Evolutionary conservation across 108 stramenopile species (phyloP).

Genomic region (Cyclotella baltica): DNA sequence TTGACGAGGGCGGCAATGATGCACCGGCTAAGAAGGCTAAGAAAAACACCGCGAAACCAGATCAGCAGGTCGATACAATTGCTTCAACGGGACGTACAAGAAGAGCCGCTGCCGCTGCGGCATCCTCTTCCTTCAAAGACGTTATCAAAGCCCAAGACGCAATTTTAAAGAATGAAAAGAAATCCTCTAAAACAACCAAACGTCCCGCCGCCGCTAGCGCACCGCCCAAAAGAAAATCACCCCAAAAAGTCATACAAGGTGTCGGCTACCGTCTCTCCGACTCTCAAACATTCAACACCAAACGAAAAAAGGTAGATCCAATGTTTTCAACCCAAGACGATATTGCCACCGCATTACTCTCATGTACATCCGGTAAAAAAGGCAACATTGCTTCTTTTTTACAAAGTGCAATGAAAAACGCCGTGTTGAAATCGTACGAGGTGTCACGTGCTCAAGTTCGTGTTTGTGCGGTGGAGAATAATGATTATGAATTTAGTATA

Average conservation of each 20-base stretch:
- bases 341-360: constrained; percentile 68
- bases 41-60: neutral
- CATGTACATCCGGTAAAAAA: constrained; percentile 47
- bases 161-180: constrained; percentile 42
- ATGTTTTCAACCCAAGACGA: constrained; percentile 62
- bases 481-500: constrained; percentile 47
- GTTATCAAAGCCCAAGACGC: constrained; percentile 74
- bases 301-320: neutral
- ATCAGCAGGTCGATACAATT: neutral
- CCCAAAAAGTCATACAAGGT: constrained; percentile 39
- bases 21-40: constrained; percentile 4
- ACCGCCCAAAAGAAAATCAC: constrained; percentile 11
- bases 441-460: constrained; percentile 72
- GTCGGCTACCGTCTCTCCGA: constrained; percentile 52
- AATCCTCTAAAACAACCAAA: constrained; percentile 8
- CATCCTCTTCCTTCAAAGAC: constrained; percentile 62
- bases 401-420: constrained; percentile 80
- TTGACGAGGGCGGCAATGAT: neutral
- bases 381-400: constrained; percentile 70
- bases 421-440: constrained; percentile 82
- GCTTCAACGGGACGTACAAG: constrained; percentile 37
- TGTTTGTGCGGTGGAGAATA: constrained; percentile 69
- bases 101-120: constrained; percentile 66
- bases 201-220: neutral
- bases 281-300: constrained; percentile 25